Base-by-base conservation (phyloP, 2,329 filamentous ascomycete genomes). In the Drechslerella dactyloides region DNA sequence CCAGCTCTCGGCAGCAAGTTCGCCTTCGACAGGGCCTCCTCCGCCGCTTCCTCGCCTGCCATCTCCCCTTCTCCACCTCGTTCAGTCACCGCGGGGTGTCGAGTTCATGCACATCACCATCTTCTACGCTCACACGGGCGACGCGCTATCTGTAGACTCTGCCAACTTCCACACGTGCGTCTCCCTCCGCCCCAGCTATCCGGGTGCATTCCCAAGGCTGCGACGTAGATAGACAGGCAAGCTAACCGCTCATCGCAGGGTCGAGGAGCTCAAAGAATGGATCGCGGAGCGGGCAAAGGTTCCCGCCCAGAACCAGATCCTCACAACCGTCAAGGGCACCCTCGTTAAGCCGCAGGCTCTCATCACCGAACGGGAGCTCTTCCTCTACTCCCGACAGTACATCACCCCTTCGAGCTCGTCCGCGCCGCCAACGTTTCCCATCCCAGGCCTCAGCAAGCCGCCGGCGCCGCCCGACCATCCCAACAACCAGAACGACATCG, bases 351-450 rank as follows among this genome's bases (percentile, higher is more conserved):
- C 87, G 37, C 90, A 93, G 78, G 89, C 87, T 37, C 84, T 97
- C 53, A 86, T 91, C 74, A 87, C 86, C 37, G 93, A 97, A 89
- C 90, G 87, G 75, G 92, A 97, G 79, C 87, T 99, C 65, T 97
- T 90, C 79, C 86, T 97, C 58, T 99, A 96, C 80, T 92, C 97
- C 80, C 89, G 92, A 73, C 87, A 88, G 75, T 86, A 89, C 76
- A 87, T 89, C 74, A 84, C 88, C 74, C 80, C 86, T 73, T 77
- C 82, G 77, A 77, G 79, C 56, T 81, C 84, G 54, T 82, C 84
- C 57, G 77, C 83, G 6, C 72, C 82, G 84, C 51, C 77, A 82
- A 35, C 85, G 84, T 37, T 83, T 82, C 69, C 84, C 81, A 75
- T 89, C 80, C 83, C 84, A 5, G 82, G 83, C 60, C 80, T 85